Percentiles rank a stretch among this genome's conserved stretches.
Conservation (phyloP, 1,139 yeast species). For the Suhomyces bolitotheri region DNA sequence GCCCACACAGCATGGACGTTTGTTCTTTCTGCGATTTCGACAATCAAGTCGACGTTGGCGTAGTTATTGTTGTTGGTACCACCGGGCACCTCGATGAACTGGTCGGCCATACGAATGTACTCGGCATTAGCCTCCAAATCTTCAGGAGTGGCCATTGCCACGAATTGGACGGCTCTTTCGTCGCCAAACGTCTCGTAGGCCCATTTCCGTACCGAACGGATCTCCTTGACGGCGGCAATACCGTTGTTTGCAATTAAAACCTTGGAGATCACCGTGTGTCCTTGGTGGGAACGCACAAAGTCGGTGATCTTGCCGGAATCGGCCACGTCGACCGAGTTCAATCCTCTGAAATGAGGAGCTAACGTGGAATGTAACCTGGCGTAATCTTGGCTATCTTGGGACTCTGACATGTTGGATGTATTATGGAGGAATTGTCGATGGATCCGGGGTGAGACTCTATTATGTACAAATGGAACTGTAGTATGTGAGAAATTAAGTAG, state of each 20-base stretch:
- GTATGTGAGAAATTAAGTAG: constrained; percentile 4
- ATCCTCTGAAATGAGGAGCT: constrained; percentile 77
- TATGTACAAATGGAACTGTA: constrained; percentile 9
- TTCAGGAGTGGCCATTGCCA: constrained; percentile 99
- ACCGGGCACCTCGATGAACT: constrained; percentile 97
- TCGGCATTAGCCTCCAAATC: constrained; percentile 96
- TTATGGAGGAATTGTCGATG: constrained; percentile 9
- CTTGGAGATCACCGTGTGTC: constrained; percentile 91
- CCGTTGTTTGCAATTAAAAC: constrained; percentile 96
- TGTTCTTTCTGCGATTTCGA: constrained; percentile 95
- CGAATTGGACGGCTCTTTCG: constrained; percentile 89
- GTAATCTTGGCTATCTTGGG: constrained; percentile 26
- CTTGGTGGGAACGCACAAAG: constrained; percentile 82
- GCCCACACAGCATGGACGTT: constrained; percentile 99
- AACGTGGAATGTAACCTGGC: constrained; percentile 40
- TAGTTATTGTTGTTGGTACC: constrained; percentile 98
- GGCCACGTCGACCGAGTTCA: constrained; percentile 71
- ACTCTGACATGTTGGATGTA: constrained; percentile 14
- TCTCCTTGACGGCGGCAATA: constrained; percentile 98
- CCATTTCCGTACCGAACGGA: constrained; percentile 97
- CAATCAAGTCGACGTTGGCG: constrained; percentile 96
- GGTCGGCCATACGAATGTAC: constrained; percentile 98
- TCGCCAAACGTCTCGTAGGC: constrained; percentile 97
- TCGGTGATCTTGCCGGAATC: constrained; percentile 75
- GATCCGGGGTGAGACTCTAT: constrained; percentile 4